These are phyloP conservation scores for Agaricus blazei DNA, from an alignment of 768 basidiomycete genomes.

Conservation along the genomic window DNA sequence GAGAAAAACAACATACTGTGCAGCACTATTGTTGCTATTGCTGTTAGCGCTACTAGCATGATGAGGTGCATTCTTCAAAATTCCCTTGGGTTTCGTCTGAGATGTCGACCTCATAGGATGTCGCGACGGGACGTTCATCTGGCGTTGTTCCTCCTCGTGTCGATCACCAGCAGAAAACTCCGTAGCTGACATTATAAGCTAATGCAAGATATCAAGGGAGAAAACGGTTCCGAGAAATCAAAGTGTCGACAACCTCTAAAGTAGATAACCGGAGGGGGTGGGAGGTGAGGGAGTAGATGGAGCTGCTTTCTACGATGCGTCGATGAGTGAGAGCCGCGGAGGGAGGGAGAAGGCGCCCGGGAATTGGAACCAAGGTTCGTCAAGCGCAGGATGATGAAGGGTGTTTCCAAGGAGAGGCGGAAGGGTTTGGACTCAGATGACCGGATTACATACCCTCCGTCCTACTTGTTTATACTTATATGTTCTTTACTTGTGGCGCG, in stretches of 20 bases:
- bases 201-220: background rate
- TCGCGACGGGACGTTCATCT: slow-evolving; percentile 28
- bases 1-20: slow-evolving; percentile 41
- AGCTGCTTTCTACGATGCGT: too few relatives aligned
- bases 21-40: slow-evolving; percentile 20
- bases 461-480: too few relatives aligned
- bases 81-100: slow-evolving; percentile 77
- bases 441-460: too few relatives aligned
- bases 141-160: slow-evolving; percentile 39
- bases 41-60: slow-evolving; percentile 23
- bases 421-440: too few relatives aligned
- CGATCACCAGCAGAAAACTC: slow-evolving; percentile 20
- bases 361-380: too few relatives aligned
- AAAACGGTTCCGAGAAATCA: background rate
- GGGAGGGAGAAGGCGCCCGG: too few relatives aligned
- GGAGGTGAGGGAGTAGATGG: too few relatives aligned
- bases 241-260: background rate
- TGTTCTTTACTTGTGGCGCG: too few relatives aligned
- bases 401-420: too few relatives aligned
- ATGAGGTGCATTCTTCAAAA: slow-evolving; percentile 77
- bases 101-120: slow-evolving; percentile 57
- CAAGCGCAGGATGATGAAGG: too few relatives aligned
- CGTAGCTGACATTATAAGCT: slow-evolving; percentile 16
- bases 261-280: too few relatives aligned
- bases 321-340: too few relatives aligned